These are phyloP conservation scores for Penicillium samsonianum DNA, from an alignment of 495 filamentous ascomycete species.

Conservation along the genomic window DNA sequence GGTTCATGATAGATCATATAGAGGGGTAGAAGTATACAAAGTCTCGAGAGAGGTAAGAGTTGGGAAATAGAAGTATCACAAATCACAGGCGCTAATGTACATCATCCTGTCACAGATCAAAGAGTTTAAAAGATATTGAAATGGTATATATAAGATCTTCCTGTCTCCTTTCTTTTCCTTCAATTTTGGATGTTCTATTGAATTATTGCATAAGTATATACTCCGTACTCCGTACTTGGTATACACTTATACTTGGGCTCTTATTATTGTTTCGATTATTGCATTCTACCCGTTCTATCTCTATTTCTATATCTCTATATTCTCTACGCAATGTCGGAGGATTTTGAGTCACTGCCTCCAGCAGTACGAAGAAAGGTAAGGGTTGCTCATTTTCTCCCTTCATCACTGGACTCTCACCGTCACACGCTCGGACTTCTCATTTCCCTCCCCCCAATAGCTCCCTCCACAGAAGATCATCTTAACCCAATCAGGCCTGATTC, in stretches of 20 bases:
- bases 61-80: conserved; percentile 27
- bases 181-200: not conserved
- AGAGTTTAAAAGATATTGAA: not conserved
- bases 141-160: too few relatives aligned
- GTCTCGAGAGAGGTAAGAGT: conserved; percentile 24
- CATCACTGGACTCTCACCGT: not conserved
- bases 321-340: conserved; percentile 10
- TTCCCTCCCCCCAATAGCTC: conserved; percentile 3
- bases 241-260: not conserved
- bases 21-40: too few relatives aligned
- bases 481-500: not conserved
- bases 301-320: not conserved
- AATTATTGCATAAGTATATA: not conserved
- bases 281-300: not conserved
- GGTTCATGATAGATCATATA: conserved; percentile 8
- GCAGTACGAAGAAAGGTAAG: conserved; percentile 42
- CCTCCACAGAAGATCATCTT: not conserved
- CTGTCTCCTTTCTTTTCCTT: not conserved
- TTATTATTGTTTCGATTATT: too few relatives aligned
- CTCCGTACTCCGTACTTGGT: too few relatives aligned
- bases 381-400: conserved; percentile 3
- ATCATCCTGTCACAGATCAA: conserved; percentile 12
- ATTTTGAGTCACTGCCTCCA: conserved; percentile 40
- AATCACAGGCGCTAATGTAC: conserved; percentile 14
- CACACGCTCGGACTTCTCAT: not conserved